These are phyloP conservation scores for Fusarium hainanense DNA, from an alignment of 2,329 filamentous ascomycete species.

Conservation along the genomic window DNA sequence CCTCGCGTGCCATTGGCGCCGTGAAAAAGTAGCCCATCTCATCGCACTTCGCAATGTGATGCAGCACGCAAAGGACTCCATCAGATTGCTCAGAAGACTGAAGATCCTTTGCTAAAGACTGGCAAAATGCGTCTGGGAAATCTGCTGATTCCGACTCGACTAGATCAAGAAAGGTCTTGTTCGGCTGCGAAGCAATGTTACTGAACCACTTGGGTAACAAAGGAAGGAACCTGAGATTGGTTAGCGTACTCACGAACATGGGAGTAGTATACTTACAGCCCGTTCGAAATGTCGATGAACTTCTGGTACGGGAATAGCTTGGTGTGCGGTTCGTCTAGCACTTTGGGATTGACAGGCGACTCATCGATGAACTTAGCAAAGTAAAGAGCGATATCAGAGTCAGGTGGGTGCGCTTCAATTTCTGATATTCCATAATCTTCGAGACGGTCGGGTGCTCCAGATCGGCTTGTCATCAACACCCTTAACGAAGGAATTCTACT, in stretches of 20 bases:
- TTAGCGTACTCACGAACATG: not conserved
- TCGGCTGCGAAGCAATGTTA: not conserved
- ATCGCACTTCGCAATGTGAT: not conserved
- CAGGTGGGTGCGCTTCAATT: fast-evolving
- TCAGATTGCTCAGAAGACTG: not conserved
- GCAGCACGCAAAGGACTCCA: not conserved
- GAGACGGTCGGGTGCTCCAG: fast-evolving
- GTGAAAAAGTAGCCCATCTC: not conserved
- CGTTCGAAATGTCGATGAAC: not conserved
- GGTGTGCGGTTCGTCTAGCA: not conserved
- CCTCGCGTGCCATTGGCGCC: not conserved
- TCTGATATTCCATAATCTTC: fast-evolving
- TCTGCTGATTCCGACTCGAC: not conserved
- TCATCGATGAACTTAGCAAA: not conserved
- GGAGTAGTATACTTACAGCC: not conserved
- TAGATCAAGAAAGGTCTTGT: not conserved
- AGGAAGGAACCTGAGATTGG: not conserved
- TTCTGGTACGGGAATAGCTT: not conserved
- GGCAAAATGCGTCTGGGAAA: too few species aligned
- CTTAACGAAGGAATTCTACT: too few species aligned
- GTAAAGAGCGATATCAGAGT: not conserved
- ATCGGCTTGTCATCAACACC: not conserved
- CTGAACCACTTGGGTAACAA: not conserved
- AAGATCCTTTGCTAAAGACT: too few species aligned
- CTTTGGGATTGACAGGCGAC: not conserved